Base-by-base conservation (phyloP, 148 eudicot genomes). In the Fagopyrum esculentum region DNA sequence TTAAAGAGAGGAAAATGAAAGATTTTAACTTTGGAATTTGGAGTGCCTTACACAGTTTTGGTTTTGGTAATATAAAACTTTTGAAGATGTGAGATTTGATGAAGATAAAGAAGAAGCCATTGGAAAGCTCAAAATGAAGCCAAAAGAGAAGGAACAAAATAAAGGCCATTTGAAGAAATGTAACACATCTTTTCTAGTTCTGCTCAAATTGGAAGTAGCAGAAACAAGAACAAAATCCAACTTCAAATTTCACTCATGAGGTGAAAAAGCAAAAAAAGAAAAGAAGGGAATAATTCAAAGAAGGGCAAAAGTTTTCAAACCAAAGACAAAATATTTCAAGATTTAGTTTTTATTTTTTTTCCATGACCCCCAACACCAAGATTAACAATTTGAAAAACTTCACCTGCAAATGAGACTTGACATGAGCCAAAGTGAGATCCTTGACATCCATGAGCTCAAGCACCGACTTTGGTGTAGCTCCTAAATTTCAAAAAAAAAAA, bases 361-460 rank as follows among this genome's bases (percentile, higher is more conserved):
- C 4, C 12, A 26, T 26, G 16, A 6, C 35, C 35, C 66, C 68
- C 1, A 10, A 61, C 2, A 57, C 13, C 22, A n/a, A 56, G 56
- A 51, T 51, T 17, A 5, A 26, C 12, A 29, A 61, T 13, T 35
- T 66, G 46, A 40, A 22, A 72, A 22, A 12, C 4, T 47, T 63
- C 84, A 93, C 98, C 98, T 93, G 98, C 77, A 93, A 91, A 85
- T 93, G 98, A 7, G 97, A 91, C 77, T 93, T 93, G 69, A 93
- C 98, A 86, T 93, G 98, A 46, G 98, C 97, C 79, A 93, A 88
- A 55, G 97, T 93, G 69, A 93, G 98, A 87, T 93, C 98, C 80
- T 93, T 93, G 69, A 93, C 97, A 91, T 91, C 98, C 98, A 93
- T 93, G 77, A 93, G 97, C 86, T 93, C 98, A 63, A 93, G 90